A percentile compares a stretch with the other conserved stretches of the same genome.
phyloP scores from a whole-genome alignment of 805 yeast species.

The Candida odintsovae region DNA sequence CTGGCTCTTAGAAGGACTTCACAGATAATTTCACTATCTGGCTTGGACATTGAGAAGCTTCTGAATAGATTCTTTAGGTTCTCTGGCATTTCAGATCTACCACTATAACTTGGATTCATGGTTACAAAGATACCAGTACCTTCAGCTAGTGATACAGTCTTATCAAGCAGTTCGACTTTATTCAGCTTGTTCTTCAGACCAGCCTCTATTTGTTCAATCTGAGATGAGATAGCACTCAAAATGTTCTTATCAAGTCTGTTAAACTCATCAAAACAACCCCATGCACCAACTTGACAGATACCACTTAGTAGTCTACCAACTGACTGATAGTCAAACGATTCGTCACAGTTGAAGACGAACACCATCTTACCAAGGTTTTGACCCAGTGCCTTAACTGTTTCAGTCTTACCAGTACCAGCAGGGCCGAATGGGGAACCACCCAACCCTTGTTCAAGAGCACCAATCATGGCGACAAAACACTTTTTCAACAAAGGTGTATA shows the following conservation, averaged over 20 bases:
- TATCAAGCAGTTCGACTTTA: constrained; percentile 38
- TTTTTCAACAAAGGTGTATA: constrained; percentile 66
- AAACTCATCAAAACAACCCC: constrained; percentile 97
- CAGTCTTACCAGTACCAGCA: constrained; percentile 97
- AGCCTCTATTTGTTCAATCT: constrained; percentile 63
- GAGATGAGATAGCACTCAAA: constrained; percentile 80
- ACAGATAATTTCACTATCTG: constrained; percentile 65
- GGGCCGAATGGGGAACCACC: constrained; percentile 97
- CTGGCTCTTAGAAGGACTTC: constrained; percentile 68
- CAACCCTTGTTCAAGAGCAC: constrained; percentile 61
- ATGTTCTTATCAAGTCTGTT: constrained; percentile 68
- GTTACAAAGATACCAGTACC: constrained; percentile 79
- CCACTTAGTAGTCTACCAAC: constrained; percentile 77
- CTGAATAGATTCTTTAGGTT: constrained; percentile 77
- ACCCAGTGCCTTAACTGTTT: constrained; percentile 80
- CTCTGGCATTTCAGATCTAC: constrained; percentile 79
- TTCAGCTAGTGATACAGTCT: constrained; percentile 31
- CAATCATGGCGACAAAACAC: constrained; percentile 63
- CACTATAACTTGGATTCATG: constrained; percentile 85
- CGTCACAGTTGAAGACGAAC: constrained; percentile 87
- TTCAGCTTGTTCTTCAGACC: constrained; percentile 31
- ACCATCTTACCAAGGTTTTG: constrained; percentile 75
- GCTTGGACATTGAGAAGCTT: constrained; percentile 63
- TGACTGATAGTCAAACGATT: constrained; percentile 73
- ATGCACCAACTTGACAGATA: constrained; percentile 75